Evolutionary conservation across 2,329 filamentous ascomycete genomes (phyloP), one percentile per base, ranked within the genome.

Genomic region (Talaromyces albobiverticillius): DNA sequence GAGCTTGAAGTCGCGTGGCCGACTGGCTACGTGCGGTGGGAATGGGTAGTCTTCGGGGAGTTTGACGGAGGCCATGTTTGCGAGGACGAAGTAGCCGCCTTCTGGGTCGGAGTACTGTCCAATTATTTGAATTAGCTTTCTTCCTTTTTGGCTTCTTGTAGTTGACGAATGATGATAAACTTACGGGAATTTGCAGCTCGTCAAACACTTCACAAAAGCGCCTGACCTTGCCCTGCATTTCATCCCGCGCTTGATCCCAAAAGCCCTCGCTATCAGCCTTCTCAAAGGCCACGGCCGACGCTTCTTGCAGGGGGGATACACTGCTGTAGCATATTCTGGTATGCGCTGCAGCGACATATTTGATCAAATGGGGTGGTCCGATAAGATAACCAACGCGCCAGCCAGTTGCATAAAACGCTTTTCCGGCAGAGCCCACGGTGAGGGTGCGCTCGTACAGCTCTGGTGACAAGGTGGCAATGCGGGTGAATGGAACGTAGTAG

Each of bases 301-400:
- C 94, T 74, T 97, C 94, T 70, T 99, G 94, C 1, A 97, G 80
- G 0, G 94, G 94, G 14, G 90, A 95, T 5, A 96, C 92, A 42
- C 89, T 92, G 48, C 88, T 91, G 77, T 94, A 99, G 79, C 94
- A 97, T 68, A 99, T 97, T 51, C 93, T 84, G 0, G 93, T 97
- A 71, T 99, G 94, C 1, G 94, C 94, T 16, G 90, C 90, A 10
- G 89, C 85, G 31, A 96, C 93, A 69, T 96, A 89, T 69, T 95
- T 88, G 75, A 97, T 91, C 50, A 97, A 79, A 57, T 96, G 83
- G 51, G 90, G 83, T 0, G 89, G 90, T 0, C 94, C 94, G 67
- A 97, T 94, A 34, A 99, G 79, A 85, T 93, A 99, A 53, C 94
- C 89, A 61, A 97, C 92, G 55, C 94, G 86, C 94, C 94, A 99